phyloP scores from a whole-genome alignment of 164 flowering plant species.

The Malania oleifera region DNA sequence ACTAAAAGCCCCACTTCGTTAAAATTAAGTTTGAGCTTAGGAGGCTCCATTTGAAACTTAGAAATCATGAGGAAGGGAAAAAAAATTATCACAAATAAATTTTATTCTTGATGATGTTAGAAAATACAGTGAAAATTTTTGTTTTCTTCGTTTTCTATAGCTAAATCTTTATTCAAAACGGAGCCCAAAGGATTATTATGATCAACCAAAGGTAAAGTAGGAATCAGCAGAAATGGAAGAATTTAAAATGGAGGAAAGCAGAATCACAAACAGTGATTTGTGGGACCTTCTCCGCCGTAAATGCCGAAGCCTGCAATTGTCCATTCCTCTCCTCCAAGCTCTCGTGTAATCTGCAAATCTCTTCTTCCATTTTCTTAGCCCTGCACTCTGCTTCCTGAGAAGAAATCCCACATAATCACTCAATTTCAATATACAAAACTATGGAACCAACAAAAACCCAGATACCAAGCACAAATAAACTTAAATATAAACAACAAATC shows the following conservation, averaged over 20 bases:
- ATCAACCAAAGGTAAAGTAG: not conserved
- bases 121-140: too few species aligned
- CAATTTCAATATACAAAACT: not conserved
- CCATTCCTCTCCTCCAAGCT: slow-evolving; percentile 66
- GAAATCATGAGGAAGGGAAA: too few species aligned
- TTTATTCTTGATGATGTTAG: too few species aligned
- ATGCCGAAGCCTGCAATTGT: slow-evolving; percentile 52
- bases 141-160: too few species aligned
- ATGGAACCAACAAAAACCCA: slow-evolving; percentile 1
- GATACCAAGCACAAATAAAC: too few species aligned
- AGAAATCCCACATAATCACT: not conserved
- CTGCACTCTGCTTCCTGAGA: slow-evolving; percentile 60
- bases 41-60: too few species aligned
- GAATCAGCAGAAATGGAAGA: not conserved
- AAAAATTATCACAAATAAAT: too few species aligned
- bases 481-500: too few species aligned
- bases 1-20: too few species aligned
- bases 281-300: slow-evolving; percentile 57
- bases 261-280: not conserved
- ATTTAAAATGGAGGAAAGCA: not conserved
- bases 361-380: slow-evolving; percentile 67
- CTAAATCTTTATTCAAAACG: too few species aligned
- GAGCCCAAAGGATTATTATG: too few species aligned
- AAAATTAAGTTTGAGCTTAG: too few species aligned
- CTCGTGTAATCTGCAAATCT: slow-evolving; percentile 49